Evolutionary conservation across 1,284 basidiomycete species (phyloP).

Genomic region (Fistulinella staudtii): DNA sequence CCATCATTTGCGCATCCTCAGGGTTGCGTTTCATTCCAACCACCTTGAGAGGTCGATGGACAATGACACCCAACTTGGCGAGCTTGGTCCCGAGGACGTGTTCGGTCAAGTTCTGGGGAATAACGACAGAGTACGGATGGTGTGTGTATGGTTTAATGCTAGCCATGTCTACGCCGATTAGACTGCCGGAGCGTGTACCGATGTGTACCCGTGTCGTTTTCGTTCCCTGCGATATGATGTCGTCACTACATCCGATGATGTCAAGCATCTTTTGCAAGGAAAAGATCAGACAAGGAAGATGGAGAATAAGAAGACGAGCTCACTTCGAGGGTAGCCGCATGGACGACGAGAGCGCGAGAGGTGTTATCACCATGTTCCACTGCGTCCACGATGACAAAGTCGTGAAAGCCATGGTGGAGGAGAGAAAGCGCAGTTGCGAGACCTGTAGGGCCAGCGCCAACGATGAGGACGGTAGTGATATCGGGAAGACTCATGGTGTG

Average conservation of each 20-base stretch:
- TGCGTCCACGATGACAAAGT: constrained; percentile 48
- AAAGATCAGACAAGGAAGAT: too few species aligned
- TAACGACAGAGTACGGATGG: constrained; percentile 41
- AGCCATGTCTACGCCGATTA: constrained; percentile 35
- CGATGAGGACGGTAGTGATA: constrained; percentile 25
- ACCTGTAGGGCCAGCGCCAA: constrained; percentile 29
- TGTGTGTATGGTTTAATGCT: constrained; percentile 38
- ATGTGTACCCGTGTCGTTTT: constrained; percentile 29
- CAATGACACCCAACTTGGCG: constrained; percentile 20
- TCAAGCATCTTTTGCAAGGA: constrained; percentile 40
- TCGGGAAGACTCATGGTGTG: constrained; percentile 25
- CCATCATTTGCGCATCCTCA: constrained; percentile 24
- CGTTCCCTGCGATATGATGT: constrained; percentile 39
- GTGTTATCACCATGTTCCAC: constrained; percentile 28
- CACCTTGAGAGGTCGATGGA: constrained; percentile 25
- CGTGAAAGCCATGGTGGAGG: constrained; percentile 39
- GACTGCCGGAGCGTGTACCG: constrained; percentile 29
- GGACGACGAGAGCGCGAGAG: constrained; percentile 42
- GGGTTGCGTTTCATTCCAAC: constrained; percentile 30
- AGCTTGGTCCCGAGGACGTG: constrained; percentile 37
- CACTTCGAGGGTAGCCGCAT: constrained; percentile 44
- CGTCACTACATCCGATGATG: constrained; percentile 41
- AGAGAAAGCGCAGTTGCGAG: constrained; percentile 22
- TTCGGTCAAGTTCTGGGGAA: constrained; percentile 51
- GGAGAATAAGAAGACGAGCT: background rate